phyloP scores from a whole-genome alignment of 2,329 filamentous ascomycete species.

The Sporothrix mexicana region DNA sequence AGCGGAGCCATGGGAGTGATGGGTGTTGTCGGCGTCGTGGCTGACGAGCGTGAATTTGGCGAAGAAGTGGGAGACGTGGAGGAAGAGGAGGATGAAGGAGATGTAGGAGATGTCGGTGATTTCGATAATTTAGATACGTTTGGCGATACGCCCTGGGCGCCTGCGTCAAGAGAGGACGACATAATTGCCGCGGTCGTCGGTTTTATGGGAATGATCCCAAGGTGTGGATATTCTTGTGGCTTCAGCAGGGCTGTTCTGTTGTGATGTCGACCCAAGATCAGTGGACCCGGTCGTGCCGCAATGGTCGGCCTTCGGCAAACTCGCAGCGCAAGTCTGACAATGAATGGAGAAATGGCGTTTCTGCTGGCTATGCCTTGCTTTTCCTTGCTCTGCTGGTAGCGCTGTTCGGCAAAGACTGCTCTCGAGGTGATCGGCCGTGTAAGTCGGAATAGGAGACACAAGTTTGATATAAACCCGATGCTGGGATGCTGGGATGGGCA shows the following conservation, averaged over 20 bases:
- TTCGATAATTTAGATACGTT: background rate
- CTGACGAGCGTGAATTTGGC: background rate
- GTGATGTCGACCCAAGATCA: background rate
- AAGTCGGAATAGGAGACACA: constrained; percentile 11
- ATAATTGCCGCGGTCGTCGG: background rate
- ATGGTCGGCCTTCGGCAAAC: background rate
- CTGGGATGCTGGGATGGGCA: background rate
- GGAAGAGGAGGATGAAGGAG: background rate
- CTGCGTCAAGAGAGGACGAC: background rate
- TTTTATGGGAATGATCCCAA: background rate
- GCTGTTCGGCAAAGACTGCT: background rate
- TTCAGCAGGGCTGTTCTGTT: background rate
- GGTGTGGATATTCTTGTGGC: background rate
- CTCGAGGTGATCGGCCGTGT: background rate
- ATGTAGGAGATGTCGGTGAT: background rate
- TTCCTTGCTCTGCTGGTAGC: too few relatives aligned
- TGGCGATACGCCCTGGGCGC: constrained; percentile 3
- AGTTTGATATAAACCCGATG: constrained; percentile 18
- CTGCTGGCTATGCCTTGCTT: background rate
- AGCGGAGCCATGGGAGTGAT: constrained; percentile 10
- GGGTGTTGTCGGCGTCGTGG: background rate
- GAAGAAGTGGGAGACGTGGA: background rate
- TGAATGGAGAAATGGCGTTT: background rate
- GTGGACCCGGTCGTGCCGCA: background rate
- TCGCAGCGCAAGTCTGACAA: background rate